Evolutionary conservation across 805 yeast species (phyloP), one percentile per base, ranked within the genome.

Genomic region (Clavispora santaluciae): DNA sequence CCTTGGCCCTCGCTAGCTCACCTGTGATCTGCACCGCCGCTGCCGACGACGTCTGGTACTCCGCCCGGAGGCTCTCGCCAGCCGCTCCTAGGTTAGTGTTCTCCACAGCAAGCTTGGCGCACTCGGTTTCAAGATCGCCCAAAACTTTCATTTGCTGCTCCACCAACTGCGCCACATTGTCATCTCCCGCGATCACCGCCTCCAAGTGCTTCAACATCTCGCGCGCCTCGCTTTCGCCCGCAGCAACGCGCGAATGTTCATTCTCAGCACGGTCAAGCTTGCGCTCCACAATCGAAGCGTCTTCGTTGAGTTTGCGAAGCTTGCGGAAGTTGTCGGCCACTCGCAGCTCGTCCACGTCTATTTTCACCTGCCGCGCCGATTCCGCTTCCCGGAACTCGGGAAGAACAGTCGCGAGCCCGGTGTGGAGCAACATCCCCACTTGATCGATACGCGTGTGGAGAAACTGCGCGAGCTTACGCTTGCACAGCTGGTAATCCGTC

Each of bases 261-360:
- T 41, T 38, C 24, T 60, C 62, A n/a, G 56, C 44, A 12, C 61
- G 60, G 4, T 52, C 63, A 9, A 63, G 49, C 43, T 60, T 65
- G 41, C 58, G 57, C 36, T 69, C 75, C 8, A 54, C 56, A 6
- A 54, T 31, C 6, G 42, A 39, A 2, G 69, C 69, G 22, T 58
- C 65, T 18, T 67, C 73, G 44, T 64, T 68, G 13, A 60, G 49
- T 9, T 47, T 56, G 26, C 64, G 64, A 16, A 62, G 51, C 25
- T 56, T 55, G 37, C 72, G 70, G 51, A 70, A 77, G 9, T 54
- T 41, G 2, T 55, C 57, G 3, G 76, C 81, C 20, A 73, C 68
- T 23, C 59, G 55, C 2, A 59, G 62, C 38, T 68, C 73, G 35
- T 60, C 61, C 1, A 44, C 41, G 45, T 69, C 75, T 26, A 56